Evolutionary conservation across 257 asterid genomes (phyloP).

Genomic region (Penstemon barbatus): DNA sequence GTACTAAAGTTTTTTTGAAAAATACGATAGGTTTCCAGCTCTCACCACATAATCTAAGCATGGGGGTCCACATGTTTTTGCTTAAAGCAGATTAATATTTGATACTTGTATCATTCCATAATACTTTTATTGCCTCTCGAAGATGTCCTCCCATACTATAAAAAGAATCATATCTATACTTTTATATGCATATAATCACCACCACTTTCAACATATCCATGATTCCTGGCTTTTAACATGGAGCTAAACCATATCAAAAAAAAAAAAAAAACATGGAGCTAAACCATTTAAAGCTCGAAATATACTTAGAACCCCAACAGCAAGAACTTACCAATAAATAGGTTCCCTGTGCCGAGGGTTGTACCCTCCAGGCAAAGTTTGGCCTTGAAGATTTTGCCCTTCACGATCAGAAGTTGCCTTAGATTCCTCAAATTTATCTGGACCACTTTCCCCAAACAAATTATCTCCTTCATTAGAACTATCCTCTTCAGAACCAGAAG

Average conservation of each 20-base stretch:
- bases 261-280: not conserved
- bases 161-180: not conserved
- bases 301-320: conserved; percentile 4
- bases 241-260: not conserved
- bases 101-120: not conserved
- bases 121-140: not conserved
- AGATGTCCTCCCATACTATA: not conserved
- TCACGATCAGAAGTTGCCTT: conserved; percentile 32
- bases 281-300: not conserved
- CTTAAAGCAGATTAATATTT: not conserved
- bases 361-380: conserved; percentile 61
- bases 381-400: conserved; percentile 30
- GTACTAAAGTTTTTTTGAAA: not conserved
- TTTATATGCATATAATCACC: not conserved
- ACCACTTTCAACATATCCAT: not conserved
- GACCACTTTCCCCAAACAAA: conserved; percentile 41
- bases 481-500: conserved; percentile 51
- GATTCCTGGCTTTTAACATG: not conserved
- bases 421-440: conserved; percentile 32
- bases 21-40: not conserved
- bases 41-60: not conserved
- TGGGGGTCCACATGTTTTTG: not conserved
- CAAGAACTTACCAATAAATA: conserved; percentile 59
- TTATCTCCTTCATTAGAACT: conserved; percentile 42
- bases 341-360: conserved; percentile 85